These are phyloP conservation scores for Saturnispora galanensis DNA, from an alignment of 805 yeast genomes.

Conservation along the genomic window DNA sequence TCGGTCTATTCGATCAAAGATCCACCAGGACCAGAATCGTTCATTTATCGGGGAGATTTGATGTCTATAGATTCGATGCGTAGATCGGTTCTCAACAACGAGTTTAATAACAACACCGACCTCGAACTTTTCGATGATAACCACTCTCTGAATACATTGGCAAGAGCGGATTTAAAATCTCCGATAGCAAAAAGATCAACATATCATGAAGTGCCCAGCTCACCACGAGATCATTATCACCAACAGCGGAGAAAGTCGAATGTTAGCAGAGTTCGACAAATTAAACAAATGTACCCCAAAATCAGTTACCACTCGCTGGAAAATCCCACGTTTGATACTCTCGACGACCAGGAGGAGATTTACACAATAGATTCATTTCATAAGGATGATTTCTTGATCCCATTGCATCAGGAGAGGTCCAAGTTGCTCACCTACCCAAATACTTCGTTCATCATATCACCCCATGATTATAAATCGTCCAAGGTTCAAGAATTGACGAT, in stretches of 20 bases:
- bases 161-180: background rate
- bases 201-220: background rate
- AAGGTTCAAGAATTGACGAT: background rate
- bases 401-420: too few species aligned
- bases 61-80: constrained; percentile 9
- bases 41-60: constrained; percentile 19
- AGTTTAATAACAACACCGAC: too few species aligned
- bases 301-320: background rate
- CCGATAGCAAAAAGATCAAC: background rate
- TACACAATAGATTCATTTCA: too few species aligned
- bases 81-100: too few species aligned
- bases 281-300: background rate
- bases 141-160: too few species aligned
- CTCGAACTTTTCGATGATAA: too few species aligned
- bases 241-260: background rate
- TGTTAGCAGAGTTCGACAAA: background rate
- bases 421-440: too few species aligned
- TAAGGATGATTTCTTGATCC: too few species aligned
- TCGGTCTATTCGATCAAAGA: too few species aligned
- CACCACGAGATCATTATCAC: background rate
- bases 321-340: background rate
- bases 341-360: background rate
- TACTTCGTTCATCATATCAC: constrained; percentile 13
- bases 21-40: constrained; percentile 19
- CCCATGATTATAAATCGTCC: constrained; percentile 25